A percentile compares a stretch with the other conserved stretches of the same genome.
These are phyloP conservation scores for Alloascoidea hylecoeti DNA, from an alignment of 805 yeast genomes.

Conservation along the genomic window DNA sequence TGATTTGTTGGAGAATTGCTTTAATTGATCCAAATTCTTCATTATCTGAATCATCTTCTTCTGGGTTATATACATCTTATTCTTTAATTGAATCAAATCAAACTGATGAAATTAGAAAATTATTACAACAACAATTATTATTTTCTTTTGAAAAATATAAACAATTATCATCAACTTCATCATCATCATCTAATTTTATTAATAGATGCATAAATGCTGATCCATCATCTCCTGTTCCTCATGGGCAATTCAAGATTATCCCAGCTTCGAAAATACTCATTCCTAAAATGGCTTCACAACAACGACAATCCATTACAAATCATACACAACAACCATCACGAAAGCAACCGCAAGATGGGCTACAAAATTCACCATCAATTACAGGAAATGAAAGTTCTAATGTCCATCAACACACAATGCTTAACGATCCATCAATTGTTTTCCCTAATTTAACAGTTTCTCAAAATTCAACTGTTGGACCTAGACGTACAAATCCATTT, in stretches of 20 bases:
- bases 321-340: not conserved
- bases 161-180: not conserved
- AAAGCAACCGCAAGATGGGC: no score
- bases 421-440: no score
- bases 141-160: not conserved
- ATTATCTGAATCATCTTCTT: no score
- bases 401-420: not conserved
- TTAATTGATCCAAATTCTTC: slow-evolving; percentile 1
- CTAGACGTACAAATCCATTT: slow-evolving; percentile 14
- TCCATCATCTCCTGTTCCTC: not conserved
- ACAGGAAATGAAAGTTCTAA: not conserved
- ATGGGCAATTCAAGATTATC: not conserved
- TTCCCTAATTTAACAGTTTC: not conserved
- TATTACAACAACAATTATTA: not conserved
- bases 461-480: slow-evolving; percentile 3
- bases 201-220: no score
- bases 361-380: no score
- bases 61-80: not conserved
- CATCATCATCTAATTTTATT: no score
- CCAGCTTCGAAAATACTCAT: not conserved
- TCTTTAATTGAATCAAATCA: not conserved
- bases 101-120: not conserved
- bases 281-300: not conserved
- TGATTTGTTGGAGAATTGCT: slow-evolving; percentile 52
- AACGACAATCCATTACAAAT: not conserved